A percentile compares a stretch with the other conserved stretches of the same genome.
phyloP scores from a whole-genome alignment of 306 rosid species.

The Hippophae rhamnoides region DNA sequence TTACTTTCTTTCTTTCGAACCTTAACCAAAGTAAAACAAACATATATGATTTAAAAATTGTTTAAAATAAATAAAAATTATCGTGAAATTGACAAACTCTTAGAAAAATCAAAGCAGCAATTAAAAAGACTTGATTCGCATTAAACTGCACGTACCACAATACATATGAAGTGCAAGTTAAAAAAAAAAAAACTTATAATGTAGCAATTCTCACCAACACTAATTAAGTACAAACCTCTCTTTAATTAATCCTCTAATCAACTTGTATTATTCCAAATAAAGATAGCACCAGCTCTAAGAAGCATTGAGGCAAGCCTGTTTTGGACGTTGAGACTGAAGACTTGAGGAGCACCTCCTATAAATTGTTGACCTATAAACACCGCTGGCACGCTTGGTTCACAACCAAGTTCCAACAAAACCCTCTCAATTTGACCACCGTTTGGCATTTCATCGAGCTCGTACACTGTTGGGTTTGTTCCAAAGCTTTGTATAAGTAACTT shows the following conservation, averaged over 20 bases:
- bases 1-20: too few species aligned
- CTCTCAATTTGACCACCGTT: conserved; percentile 53
- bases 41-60: too few species aligned
- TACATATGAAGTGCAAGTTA: too few species aligned
- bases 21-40: too few species aligned
- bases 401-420: conserved; percentile 49
- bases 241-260: neutral
- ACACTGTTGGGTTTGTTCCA: conserved; percentile 58
- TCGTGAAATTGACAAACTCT: too few species aligned
- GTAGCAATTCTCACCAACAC: too few species aligned
- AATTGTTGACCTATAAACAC: conserved; percentile 59
- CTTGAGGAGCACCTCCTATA: conserved; percentile 50
- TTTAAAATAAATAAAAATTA: too few species aligned
- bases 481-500: conserved; percentile 51
- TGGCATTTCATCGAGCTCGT: conserved; percentile 62
- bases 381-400: conserved; percentile 59
- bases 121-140: too few species aligned
- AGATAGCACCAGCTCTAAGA: conserved; percentile 51
- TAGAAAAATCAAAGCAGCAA: too few species aligned
- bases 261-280: conserved; percentile 34
- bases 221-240: too few species aligned
- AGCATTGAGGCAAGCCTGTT: conserved; percentile 51
- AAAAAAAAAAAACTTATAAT: too few species aligned
- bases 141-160: too few species aligned
- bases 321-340: conserved; percentile 53